These are phyloP conservation scores for Termitomyces sp. DNA, from an alignment of 768 basidiomycete species.

Conservation along the genomic window DNA sequence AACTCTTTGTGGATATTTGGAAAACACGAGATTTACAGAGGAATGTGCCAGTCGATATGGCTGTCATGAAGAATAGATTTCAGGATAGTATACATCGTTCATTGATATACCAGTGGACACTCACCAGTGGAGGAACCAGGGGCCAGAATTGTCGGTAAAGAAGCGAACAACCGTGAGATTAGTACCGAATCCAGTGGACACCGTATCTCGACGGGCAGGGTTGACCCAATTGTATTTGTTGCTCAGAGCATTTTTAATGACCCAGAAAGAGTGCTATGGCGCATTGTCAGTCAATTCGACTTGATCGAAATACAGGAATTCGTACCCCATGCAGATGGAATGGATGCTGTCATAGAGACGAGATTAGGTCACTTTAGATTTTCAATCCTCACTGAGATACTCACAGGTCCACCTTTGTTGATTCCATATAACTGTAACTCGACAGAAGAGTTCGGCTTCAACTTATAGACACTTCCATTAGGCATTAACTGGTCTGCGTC, in stretches of 20 bases:
- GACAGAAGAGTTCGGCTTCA: constrained; percentile 1
- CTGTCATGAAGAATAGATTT: background rate
- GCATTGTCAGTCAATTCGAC: background rate
- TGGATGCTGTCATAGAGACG: background rate
- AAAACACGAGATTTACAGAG: background rate
- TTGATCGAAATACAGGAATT: background rate
- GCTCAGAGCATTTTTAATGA: constrained; percentile 4
- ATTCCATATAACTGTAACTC: constrained; percentile 1
- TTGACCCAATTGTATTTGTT: constrained; percentile 5
- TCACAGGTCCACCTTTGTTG: background rate
- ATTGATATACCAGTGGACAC: background rate
- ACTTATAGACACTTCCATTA: background rate
- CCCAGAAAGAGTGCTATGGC: constrained; percentile 1
- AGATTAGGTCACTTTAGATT: background rate
- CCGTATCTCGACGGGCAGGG: background rate
- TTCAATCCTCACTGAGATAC: background rate
- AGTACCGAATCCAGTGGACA: background rate
- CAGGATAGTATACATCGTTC: background rate
- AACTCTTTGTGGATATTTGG: background rate
- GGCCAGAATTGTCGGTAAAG: constrained; percentile 4
- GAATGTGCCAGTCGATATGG: constrained; percentile 8
- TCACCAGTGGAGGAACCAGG: constrained; percentile 5
- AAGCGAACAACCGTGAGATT: constrained; percentile 3
- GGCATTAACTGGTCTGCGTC: background rate
- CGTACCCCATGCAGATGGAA: constrained; percentile 3